phyloP scores from a whole-genome alignment of 257 asterid species.

The Penstemon barbatus region DNA sequence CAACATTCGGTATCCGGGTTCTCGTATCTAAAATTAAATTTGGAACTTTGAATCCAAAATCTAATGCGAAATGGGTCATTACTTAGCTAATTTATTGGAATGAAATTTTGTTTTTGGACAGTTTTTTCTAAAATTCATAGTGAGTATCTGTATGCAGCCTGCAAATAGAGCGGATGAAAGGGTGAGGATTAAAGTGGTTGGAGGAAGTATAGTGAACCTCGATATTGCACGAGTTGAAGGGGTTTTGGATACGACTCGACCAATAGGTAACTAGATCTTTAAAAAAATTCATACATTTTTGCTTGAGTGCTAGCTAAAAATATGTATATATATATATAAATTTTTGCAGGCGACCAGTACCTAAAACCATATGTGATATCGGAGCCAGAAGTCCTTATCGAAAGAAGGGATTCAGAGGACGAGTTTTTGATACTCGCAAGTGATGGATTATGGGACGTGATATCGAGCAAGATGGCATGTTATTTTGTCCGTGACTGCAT shows the following conservation, averaged over 20 bases:
- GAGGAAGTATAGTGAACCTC: conserved; percentile 43
- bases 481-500: conserved; percentile 43
- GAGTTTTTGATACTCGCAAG: conserved; percentile 52
- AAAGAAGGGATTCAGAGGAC: conserved; percentile 36
- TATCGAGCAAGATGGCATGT: conserved; percentile 43
- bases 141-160: conserved; percentile 38
- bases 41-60: too few relatives aligned
- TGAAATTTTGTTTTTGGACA: background rate
- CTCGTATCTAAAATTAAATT: too few relatives aligned
- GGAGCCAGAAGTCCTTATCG: conserved; percentile 53
- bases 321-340: too few relatives aligned
- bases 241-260: conserved; percentile 62
- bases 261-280: conserved; percentile 41
- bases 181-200: conserved; percentile 43
- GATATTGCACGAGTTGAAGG: conserved; percentile 61
- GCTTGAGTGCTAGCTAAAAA: background rate
- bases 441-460: conserved; percentile 61
- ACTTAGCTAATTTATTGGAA: background rate
- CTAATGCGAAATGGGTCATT: too few relatives aligned
- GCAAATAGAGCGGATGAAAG: conserved; percentile 45
- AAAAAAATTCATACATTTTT: too few relatives aligned
- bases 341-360: conserved; percentile 37
- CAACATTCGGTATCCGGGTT: too few relatives aligned
- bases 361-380: conserved; percentile 51
- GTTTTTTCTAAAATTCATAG: background rate